These are phyloP conservation scores for Thielaviopsis musarum DNA, from an alignment of 2,329 filamentous ascomycete species.

Conservation along the genomic window DNA sequence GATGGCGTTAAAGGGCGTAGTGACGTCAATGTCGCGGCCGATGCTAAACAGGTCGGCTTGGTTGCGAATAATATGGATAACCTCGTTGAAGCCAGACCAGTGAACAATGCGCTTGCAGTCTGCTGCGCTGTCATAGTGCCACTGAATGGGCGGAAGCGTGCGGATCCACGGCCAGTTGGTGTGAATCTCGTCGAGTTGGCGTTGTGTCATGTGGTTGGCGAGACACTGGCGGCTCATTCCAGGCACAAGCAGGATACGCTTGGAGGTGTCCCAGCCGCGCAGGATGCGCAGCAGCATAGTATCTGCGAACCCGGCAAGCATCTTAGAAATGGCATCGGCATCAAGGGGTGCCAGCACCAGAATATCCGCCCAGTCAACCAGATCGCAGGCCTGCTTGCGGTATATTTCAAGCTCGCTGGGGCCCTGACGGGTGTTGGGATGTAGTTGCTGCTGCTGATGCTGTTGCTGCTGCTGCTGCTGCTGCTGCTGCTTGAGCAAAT, in stretches of 20 bases:
- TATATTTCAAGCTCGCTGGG: slow-evolving; percentile 5
- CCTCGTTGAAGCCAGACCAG: slow-evolving; percentile 51
- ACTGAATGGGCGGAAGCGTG: slow-evolving; percentile 65
- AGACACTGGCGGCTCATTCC: slow-evolving; percentile 83
- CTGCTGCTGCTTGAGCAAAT: slow-evolving; percentile 6
- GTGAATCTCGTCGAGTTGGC: slow-evolving; percentile 69
- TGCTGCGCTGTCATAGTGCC: slow-evolving; percentile 48
- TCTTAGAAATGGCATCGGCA: slow-evolving; percentile 68
- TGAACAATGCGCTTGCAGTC: slow-evolving; percentile 36
- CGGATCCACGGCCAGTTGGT: slow-evolving; percentile 78
- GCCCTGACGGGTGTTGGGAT: slow-evolving; percentile 9
- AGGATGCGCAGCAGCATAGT: slow-evolving; percentile 67
- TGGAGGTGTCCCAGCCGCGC: slow-evolving; percentile 72
- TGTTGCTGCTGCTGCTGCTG: background rate
- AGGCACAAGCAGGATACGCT: slow-evolving; percentile 69
- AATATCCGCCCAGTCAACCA: slow-evolving; percentile 78
- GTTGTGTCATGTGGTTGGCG: slow-evolving; percentile 77
- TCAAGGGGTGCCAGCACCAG: slow-evolving; percentile 73
- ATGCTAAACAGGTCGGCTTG: slow-evolving; percentile 60
- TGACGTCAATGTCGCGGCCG: slow-evolving; percentile 49
- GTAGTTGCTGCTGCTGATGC: background rate
- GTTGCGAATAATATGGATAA: slow-evolving; percentile 60
- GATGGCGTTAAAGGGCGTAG: slow-evolving; percentile 20
- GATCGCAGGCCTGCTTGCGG: slow-evolving; percentile 33
- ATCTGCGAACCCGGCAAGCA: slow-evolving; percentile 71